These are phyloP conservation scores for Vinca major DNA, from an alignment of 305 asterid genomes.

Conservation along the genomic window DNA sequence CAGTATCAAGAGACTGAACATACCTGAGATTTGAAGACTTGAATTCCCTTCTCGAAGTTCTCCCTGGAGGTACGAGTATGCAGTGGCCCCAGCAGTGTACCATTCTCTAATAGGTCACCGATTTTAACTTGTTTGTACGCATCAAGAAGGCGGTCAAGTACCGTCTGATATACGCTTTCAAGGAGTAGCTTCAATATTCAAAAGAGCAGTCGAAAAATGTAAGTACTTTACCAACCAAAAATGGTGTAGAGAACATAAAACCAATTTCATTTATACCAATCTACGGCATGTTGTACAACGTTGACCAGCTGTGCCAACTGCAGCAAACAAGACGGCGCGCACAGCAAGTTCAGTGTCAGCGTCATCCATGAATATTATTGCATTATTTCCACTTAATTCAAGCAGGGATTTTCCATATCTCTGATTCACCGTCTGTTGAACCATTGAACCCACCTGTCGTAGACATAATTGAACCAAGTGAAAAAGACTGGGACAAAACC, in stretches of 20 bases:
- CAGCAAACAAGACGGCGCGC: slow-evolving; percentile 89
- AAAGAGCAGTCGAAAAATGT: slow-evolving; percentile 10
- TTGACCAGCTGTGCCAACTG: slow-evolving; percentile 99
- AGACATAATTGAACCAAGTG: slow-evolving; percentile 13
- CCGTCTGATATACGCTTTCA: slow-evolving; percentile 67
- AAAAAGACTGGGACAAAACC: neutral
- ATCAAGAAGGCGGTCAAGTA: slow-evolving; percentile 61
- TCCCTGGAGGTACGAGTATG: slow-evolving; percentile 67
- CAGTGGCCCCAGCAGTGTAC: slow-evolving; percentile 83
- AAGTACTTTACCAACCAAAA: slow-evolving; percentile 12
- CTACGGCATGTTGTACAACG: slow-evolving; percentile 98
- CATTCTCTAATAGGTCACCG: slow-evolving; percentile 85
- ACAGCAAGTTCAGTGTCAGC: slow-evolving; percentile 87
- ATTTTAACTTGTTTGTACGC: slow-evolving; percentile 85
- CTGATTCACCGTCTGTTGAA: slow-evolving; percentile 83
- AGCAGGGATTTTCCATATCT: slow-evolving; percentile 87
- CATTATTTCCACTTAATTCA: slow-evolving; percentile 93
- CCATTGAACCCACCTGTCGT: slow-evolving; percentile 78
- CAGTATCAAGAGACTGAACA: slow-evolving; percentile 18
- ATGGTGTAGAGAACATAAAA: slow-evolving; percentile 6
- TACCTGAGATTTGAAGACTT: slow-evolving; percentile 77
- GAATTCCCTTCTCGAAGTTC: slow-evolving; percentile 68
- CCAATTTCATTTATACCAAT: slow-evolving; percentile 43
- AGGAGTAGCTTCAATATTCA: slow-evolving; percentile 65
- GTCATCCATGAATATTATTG: slow-evolving; percentile 92